Conservation (phyloP, 805 yeast species). For the Sporopachydermia quercuum region DNA sequence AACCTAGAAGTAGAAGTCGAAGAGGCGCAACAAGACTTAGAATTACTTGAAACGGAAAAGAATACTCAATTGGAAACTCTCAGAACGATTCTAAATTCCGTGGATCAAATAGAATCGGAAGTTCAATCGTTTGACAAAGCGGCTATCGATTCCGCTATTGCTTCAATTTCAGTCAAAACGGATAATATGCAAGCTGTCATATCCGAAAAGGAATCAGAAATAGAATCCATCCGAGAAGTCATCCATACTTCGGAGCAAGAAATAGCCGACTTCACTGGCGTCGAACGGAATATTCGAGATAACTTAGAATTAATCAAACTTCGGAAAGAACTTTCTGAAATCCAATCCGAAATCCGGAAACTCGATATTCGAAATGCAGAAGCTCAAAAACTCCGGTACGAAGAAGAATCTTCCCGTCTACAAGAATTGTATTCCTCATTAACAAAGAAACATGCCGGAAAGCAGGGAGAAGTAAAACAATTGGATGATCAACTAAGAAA, state of each 20-base stretch:
- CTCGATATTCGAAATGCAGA: constrained; percentile 47
- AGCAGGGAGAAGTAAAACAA: constrained; percentile 76
- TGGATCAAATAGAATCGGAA: background rate
- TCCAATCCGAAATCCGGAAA: constrained; percentile 25
- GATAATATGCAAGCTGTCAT: constrained; percentile 12
- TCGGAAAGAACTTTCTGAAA: constrained; percentile 21
- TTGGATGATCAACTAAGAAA: constrained; percentile 53
- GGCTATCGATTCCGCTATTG: too few relatives aligned
- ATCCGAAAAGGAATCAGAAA: constrained; percentile 15
- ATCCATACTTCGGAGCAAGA: constrained; percentile 24
- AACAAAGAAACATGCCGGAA: constrained; percentile 40
- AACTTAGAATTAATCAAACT: constrained; percentile 44
- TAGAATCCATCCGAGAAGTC: constrained; percentile 14
- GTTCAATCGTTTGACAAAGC: background rate
- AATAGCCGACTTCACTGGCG: constrained; percentile 40
- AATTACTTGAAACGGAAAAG: background rate
- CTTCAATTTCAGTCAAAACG: constrained; percentile 11
- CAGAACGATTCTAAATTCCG: background rate
- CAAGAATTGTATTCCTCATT: constrained; percentile 34
- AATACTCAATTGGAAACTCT: background rate
- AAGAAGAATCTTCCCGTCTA: constrained; percentile 37
- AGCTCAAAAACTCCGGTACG: constrained; percentile 42
- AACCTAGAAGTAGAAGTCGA: constrained; percentile 12
- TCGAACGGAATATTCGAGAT: constrained; percentile 47
- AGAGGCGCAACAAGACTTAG: constrained; percentile 3